phyloP scores from a whole-genome alignment of 1,284 basidiomycete genomes.

The Cutaneotrichosporon curvatum region DNA sequence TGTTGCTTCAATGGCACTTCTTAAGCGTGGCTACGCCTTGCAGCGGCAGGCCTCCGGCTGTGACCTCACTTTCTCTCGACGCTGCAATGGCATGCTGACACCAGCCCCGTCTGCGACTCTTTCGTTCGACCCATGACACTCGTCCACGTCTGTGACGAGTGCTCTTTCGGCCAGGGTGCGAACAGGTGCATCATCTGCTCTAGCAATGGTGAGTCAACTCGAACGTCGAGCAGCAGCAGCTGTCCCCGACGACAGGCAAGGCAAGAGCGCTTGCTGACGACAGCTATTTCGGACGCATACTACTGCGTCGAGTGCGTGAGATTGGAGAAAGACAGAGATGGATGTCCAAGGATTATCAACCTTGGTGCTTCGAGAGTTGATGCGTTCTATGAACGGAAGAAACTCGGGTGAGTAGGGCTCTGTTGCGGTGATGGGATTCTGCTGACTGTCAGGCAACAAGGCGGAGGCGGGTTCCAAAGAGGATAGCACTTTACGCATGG shows the following conservation, averaged over 20 bases:
- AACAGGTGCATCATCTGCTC: constrained; percentile 97
- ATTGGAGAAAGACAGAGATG: constrained; percentile 94
- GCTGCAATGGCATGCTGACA: constrained; percentile 1
- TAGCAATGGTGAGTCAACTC: constrained; percentile 61
- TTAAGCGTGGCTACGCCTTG: too few species aligned
- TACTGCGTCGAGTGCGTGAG: constrained; percentile 95
- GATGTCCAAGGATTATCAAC: constrained; percentile 98
- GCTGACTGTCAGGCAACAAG: constrained; percentile 21
- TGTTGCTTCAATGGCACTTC: too few species aligned
- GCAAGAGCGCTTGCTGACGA: constrained; percentile 51
- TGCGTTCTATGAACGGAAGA: constrained; percentile 44
- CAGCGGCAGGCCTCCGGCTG: too few species aligned
- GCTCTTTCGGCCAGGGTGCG: constrained; percentile 96
- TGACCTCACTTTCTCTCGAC: too few species aligned
- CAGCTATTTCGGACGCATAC: constrained; percentile 94
- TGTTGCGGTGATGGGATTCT: too few species aligned
- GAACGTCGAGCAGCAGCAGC: constrained; percentile 51
- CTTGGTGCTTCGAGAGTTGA: constrained; percentile 43
- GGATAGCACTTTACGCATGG: constrained; percentile 18
- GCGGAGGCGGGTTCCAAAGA: constrained; percentile 32
- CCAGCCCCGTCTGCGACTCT: constrained; percentile 95
- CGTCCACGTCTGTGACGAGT: constrained; percentile 97
- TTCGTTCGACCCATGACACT: constrained; percentile 97
- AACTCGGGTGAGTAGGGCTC: constrained; percentile 27
- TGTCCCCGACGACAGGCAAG: constrained; percentile 95